Base-by-base conservation (phyloP, 257 asterid species). In the Gynochthodes officinalis region DNA sequence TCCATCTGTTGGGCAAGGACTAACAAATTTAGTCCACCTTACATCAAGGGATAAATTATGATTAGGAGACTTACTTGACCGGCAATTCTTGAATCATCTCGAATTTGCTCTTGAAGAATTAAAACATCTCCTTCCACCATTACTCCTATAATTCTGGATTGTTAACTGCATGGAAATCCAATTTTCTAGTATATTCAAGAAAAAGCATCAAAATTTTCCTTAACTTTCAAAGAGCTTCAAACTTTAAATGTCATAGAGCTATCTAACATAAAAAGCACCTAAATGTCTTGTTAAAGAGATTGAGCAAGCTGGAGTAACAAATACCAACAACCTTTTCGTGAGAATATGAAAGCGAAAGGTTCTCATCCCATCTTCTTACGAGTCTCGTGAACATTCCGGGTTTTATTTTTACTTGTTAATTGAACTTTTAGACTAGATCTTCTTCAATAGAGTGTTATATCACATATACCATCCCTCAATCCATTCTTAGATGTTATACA, bases 131-230 rank as follows among this genome's bases (percentile, higher is more conserved):
- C 84, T 33, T 76, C 81, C 4, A 67, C 58, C 49, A 35, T 61
- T 35, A 75, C 7, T 69, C 81, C 81, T 62, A 1, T 8, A 63
- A 54, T 19, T 68, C 84, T 27, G 81, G 81, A 63, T 80, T 80
- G 65, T 80, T 80, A 53, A 76, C 84, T 80, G 72, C 55, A 58
- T n/a, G n/a, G n/a, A n/a, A n/a, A n/a, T 6, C 14, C 15, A 54
- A 30, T 33, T 55, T 70, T 70, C 55, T 12, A 11, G 12, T 8
- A 7, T 37, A 2, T 37, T 33, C 35, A 14, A n/a, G n/a, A 10
- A n/a, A n/a, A n/a, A n/a, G 25, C 6, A 25, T 8, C 12, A 70
- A 55, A 4, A 27, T 58, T 25, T 13, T 18, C 13, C 49, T 15
- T 13, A 10, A 27, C 15, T 44, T 32, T 30, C 60, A 50, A 35